Evolutionary conservation across 306 rosid genomes (phyloP), one percentile per base, ranked within the genome.

Genomic region (Begonia loranthoides): DNA sequence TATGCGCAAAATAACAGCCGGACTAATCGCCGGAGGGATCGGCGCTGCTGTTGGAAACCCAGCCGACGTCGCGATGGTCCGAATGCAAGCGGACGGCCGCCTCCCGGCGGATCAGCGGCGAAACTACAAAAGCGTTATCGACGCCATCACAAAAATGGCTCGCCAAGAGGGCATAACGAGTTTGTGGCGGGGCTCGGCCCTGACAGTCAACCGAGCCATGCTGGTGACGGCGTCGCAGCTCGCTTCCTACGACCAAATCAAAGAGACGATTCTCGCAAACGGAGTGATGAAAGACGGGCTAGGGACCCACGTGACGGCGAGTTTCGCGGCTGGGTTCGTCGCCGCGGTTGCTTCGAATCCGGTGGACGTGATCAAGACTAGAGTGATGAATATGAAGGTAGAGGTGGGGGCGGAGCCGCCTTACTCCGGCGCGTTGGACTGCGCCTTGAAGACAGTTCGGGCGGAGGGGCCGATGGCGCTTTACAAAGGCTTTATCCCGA

Each of bases 371-470:
- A 51, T 51, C 12, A 60, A 60, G 55, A 50, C 65, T 0, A 39
- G 65, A 6, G 65, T 60, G 43, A 60, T 60, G 65, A 60, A 24
- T 15, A 60, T 60, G 65, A 50, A 51, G 50, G 39, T 60, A 40
- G 65, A 60, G 50, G 50, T 44, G 4, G 65, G 51, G 11, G 45
- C 15, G 1, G 49, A 9, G 34, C 43, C 65, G 9, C 65, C 57
- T 13, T 60, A 60, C 65, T 17, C 56, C 0, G 51, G 65, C 22
- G 65, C 65, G 3, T 41, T 60, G 38, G 57, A 60, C 28, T 60
- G 65, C 28, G 57, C 50, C 8, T 9, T 43, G 57, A 60, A 60
- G 50, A 60, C 65, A 2, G 51, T 60, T 10, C 19, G 13, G 33
- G 41, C 33, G 6, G 65, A 60, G 15, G 65, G 65, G 4, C 16